Evolutionary conservation across 2,329 filamentous ascomycete species (phyloP), one percentile per base, ranked within the genome.

Genomic region (Biscogniauxia marginata): DNA sequence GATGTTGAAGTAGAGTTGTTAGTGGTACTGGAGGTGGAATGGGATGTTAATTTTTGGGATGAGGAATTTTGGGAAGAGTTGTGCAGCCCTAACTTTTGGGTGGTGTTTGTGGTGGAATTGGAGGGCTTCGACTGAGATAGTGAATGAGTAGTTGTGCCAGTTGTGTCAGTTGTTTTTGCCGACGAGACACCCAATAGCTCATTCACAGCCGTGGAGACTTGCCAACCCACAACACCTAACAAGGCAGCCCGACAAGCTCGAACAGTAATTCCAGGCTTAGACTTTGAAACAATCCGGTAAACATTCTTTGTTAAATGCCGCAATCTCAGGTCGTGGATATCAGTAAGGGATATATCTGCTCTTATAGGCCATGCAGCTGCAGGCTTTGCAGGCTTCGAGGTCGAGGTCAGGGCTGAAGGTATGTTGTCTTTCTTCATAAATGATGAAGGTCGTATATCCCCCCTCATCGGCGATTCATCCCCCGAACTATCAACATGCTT

Each of bases 361-460:
- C 62, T 61, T 24, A 49, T 49, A n/a, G 52, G 24, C 53, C 53
- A 60, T n/a, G 52, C 20, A 46, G 49, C 22, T n/a, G 55, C 60
- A 1, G 49, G 25, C 30, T 61, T 64, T 2, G 59, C n/a, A 52
- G n/a, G 50, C 43, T 18, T n/a, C n/a, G 55, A 50, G 23, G 43
- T 53, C 13, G 30, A 39, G 13, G 30, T 39, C 9, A 16, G 4
- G 3, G 30, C n/a, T 16, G 30, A 39, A 7, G 62, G 25, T 6
- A 51, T n/a, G 18, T 50, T 45, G n/a, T 57, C 55, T 19, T 64
- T 64, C 53, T 63, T 70, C n/a, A 62, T 50, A 44, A 72, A 71
- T 5, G 67, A 67, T 2, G 69, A 70, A 34, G 69, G 69, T 18
- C 65, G 65, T 46, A 72, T 72, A 49, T 72, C 68, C 11, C 69